Conservation (phyloP, 352 stramenopile genomes). For the Phytophthora constricta region DNA sequence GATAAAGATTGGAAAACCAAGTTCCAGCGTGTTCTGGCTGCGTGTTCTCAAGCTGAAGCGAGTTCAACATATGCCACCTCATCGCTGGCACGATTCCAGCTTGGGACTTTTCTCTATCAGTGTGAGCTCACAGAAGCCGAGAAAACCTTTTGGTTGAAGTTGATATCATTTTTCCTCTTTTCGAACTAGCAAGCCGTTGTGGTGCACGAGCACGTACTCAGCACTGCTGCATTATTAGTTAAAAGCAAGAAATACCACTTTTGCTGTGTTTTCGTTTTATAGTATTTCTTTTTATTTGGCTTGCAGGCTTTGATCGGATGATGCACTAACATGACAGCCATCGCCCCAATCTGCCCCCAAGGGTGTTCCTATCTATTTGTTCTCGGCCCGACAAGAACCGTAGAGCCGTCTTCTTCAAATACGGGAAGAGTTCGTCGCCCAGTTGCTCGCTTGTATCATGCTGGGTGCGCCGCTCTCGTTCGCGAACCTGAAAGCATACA, state of each 20-base stretch:
- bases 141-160: conserved; percentile 60
- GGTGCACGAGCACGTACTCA: too few relatives aligned
- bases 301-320: conserved; percentile 20
- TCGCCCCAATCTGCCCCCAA: conserved; percentile 29
- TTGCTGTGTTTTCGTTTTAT: conserved; percentile 25
- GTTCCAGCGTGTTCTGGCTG: conserved; percentile 37
- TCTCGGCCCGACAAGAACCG: conserved; percentile 14
- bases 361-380: conserved; percentile 49
- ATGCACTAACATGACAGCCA: too few relatives aligned
- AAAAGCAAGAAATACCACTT: conserved; percentile 22
- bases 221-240: too few relatives aligned
- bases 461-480: conserved; percentile 24
- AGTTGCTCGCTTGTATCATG: conserved; percentile 6
- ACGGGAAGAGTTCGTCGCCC: conserved; percentile 14
- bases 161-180: conserved; percentile 74
- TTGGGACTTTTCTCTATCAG: conserved; percentile 41
- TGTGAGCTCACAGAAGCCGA: conserved; percentile 41
- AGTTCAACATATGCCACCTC: background rate
- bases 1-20: conserved; percentile 47
- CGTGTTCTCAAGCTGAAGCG: conserved; percentile 21
- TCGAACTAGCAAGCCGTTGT: conserved; percentile 19
- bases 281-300: conserved; percentile 45
- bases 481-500: conserved; percentile 22
- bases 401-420: conserved; percentile 15
- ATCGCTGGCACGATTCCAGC: conserved; percentile 31